A percentile compares a stretch with the other conserved stretches of the same genome.
Evolutionary conservation across 306 rosid species (phyloP).

Genomic region (Phaseolus lunatus): DNA sequence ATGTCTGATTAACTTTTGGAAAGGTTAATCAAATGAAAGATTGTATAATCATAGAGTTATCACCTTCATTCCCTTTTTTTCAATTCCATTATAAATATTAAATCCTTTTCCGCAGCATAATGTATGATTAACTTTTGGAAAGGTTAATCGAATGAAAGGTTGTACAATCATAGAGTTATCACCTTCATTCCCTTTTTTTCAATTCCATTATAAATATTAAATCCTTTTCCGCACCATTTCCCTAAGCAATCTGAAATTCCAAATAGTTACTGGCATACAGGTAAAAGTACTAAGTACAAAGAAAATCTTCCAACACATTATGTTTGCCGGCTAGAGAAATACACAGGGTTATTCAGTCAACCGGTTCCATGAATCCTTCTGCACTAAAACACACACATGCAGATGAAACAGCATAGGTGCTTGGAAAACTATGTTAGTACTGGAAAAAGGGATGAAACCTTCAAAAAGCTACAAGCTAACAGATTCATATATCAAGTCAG

Average conservation of each 20-base stretch:
- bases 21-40: constrained; percentile 11
- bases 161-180: constrained; percentile 1
- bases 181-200: background rate
- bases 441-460: background rate
- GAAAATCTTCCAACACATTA: too few relatives aligned
- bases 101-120: constrained; percentile 11
- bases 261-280: background rate
- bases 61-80: background rate
- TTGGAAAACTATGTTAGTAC: background rate
- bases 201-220: constrained; percentile 19
- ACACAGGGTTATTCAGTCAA: constrained; percentile 6
- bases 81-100: constrained; percentile 11
- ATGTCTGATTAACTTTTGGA: constrained; percentile 10
- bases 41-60: constrained; percentile 1
- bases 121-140: constrained; percentile 31
- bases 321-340: background rate
- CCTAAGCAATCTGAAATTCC: constrained; percentile 7
- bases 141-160: background rate
- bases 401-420: constrained; percentile 6
- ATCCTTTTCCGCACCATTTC: constrained; percentile 1
- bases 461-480: background rate
- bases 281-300: background rate
- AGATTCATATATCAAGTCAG: constrained; percentile 1
- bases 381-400: background rate
- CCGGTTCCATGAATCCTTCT: background rate